These are phyloP conservation scores for Candida yuanshanica DNA, from an alignment of 805 yeast genomes.

Conservation along the genomic window DNA sequence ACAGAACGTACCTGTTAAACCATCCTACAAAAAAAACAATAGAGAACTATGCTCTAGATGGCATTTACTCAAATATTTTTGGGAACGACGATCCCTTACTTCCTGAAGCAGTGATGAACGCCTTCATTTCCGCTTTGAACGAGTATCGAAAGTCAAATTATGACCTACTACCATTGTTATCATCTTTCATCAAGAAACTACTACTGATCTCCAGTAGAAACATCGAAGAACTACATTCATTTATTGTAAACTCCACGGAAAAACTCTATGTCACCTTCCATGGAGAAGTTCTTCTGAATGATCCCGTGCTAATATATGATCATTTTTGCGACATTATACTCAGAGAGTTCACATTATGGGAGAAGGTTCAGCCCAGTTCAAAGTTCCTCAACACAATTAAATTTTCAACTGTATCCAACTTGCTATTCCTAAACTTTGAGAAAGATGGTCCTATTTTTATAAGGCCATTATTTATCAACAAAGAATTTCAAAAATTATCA, in stretches of 20 bases:
- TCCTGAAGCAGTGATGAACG: conserved; percentile 5
- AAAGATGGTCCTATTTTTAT: conserved; percentile 4
- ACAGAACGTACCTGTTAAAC: conserved; percentile 21
- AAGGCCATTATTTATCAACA: conserved; percentile 9
- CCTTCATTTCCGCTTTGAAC: conserved; percentile 4
- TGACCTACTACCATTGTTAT: background rate
- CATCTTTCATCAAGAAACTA: background rate
- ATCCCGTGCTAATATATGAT: conserved; percentile 1
- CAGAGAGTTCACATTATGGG: conserved; percentile 16
- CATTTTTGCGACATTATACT: conserved; percentile 2
- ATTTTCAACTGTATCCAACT: background rate
- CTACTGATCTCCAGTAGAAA: background rate
- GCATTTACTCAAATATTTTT: background rate
- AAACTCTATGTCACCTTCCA: conserved; percentile 7
- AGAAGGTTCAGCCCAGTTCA: background rate
- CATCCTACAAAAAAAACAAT: conserved; percentile 21
- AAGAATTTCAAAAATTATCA: conserved; percentile 5
- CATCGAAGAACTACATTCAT: background rate
- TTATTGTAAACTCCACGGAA: background rate
- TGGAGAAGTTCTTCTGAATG: background rate
- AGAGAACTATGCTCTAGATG: conserved; percentile 1
- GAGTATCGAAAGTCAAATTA: conserved; percentile 2
- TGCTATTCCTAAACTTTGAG: conserved; percentile 9
- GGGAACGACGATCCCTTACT: background rate
- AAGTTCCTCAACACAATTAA: conserved; percentile 1